Evolutionary conservation across 2,329 filamentous ascomycete species (phyloP), one percentile per base, ranked within the genome.

Genomic region (Aspergillus fijiensis): DNA sequence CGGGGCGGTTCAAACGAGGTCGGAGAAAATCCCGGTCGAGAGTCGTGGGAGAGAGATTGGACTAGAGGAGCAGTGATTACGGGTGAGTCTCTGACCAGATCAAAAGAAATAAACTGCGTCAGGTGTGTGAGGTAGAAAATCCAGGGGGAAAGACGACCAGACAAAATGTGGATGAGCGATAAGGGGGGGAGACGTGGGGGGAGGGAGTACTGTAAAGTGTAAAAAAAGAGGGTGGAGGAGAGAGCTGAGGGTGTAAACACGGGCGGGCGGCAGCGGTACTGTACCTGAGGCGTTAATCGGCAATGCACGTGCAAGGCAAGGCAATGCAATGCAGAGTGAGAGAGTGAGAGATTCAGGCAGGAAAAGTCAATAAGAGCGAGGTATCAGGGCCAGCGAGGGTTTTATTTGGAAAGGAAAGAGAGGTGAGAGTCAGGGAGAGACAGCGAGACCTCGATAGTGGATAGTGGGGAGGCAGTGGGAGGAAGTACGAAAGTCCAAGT

Each of bases 1-100:
- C 57, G 60, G 60, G 63, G 60, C 59, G 39, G 51, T 49, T 47
- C 16, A 49, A 55, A 21, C 42, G n/a, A 55, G 52, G 31, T 35
- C 42, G 42, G 25, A 11, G 19, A 49, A n/a, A 19, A 21, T 27
- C 51, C 25, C 42, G 52, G 48, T 25, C 33, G 45, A 21, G 3
- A n/a, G 5, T 55, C 16, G 23, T 19, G 19, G 27, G 27, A 35
- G 3, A 14, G 27, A 6, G 6, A 45, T 45, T 33, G 25, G 7
- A 29, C 29, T 49, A 42, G 31, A 45, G n/a, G 42, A 49, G 23
- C 39, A 55, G 42, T 29, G 52, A 55, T 3, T 14, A 29, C 16
- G 29, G 19, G 21, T 42, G 29, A 60, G 42, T 39, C 58, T 50
- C 25, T 49, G 55, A 51, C 49, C 48, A 19, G n/a, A 16, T 35